Conservation (phyloP, 306 rosid genomes). For the Betula pendula region DNA sequence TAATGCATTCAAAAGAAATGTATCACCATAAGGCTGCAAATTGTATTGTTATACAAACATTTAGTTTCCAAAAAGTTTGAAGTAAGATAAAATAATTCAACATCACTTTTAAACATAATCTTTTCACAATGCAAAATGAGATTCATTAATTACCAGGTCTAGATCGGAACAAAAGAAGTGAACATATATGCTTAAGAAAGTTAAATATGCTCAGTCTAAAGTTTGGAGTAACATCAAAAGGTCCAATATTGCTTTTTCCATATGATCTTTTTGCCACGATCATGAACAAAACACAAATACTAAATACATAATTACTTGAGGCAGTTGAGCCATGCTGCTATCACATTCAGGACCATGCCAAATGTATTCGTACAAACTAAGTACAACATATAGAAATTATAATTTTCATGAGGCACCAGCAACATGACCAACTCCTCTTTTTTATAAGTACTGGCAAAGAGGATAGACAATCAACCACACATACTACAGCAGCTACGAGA, state of each 20-base stretch:
- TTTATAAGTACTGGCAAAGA: conserved; percentile 5
- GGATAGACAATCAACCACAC: conserved; percentile 24
- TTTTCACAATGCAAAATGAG: background rate
- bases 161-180: background rate
- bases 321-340: background rate
- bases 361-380: background rate
- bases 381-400: background rate
- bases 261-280: background rate
- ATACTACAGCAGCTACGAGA: conserved; percentile 9
- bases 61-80: background rate
- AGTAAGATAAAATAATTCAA: background rate
- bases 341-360: background rate
- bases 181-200: background rate
- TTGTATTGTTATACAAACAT: background rate
- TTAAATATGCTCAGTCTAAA: background rate
- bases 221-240: background rate
- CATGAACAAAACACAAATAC: background rate
- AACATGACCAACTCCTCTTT: background rate
- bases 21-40: background rate
- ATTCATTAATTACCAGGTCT: background rate
- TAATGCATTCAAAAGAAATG: background rate
- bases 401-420: background rate
- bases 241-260: background rate
- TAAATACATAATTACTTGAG: background rate
- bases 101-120: background rate